These are phyloP conservation scores for Nicotiana paniculata DNA, from an alignment of 257 asterid genomes.

Conservation along the genomic window DNA sequence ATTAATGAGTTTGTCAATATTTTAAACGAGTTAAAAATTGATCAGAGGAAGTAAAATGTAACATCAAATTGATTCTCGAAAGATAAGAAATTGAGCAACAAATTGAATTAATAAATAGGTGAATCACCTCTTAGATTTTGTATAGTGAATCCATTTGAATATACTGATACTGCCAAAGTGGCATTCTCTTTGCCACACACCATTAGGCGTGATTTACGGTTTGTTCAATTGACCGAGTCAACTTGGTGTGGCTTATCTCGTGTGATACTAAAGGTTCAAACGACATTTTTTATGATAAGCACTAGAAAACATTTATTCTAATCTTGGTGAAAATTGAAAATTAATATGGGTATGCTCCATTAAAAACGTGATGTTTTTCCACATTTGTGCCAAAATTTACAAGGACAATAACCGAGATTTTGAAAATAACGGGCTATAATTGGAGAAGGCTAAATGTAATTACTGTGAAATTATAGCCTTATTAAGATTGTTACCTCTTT, in stretches of 20 bases:
- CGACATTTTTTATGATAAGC: not conserved
- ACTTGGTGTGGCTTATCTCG: constrained; percentile 11
- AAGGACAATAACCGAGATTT: not conserved
- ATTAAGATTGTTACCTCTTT: not conserved
- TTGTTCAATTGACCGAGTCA: constrained; percentile 28
- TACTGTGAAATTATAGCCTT: not conserved
- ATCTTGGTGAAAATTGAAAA: not conserved
- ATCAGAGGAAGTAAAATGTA: too few relatives aligned
- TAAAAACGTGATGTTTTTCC: not conserved
- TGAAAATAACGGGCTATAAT: not conserved
- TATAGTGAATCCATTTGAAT: not conserved
- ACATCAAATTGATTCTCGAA: too few relatives aligned
- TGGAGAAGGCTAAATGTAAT: not conserved
- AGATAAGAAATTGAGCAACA: too few relatives aligned
- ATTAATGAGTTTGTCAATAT: too few relatives aligned
- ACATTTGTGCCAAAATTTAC: not conserved
- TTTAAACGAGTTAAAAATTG: too few relatives aligned
- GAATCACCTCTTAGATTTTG: not conserved
- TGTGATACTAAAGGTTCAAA: constrained; percentile 13
- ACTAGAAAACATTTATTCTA: not conserved
- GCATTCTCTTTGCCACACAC: constrained; percentile 30
- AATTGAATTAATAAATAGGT: not conserved
- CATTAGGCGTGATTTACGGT: constrained; percentile 39
- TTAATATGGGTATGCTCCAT: not conserved
- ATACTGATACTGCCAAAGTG: constrained; percentile 17